Percentiles rank a stretch among this genome's conserved stretches.
These are phyloP conservation scores for Solanum habrochaites DNA, from an alignment of 257 asterid genomes.

Conservation along the genomic window DNA sequence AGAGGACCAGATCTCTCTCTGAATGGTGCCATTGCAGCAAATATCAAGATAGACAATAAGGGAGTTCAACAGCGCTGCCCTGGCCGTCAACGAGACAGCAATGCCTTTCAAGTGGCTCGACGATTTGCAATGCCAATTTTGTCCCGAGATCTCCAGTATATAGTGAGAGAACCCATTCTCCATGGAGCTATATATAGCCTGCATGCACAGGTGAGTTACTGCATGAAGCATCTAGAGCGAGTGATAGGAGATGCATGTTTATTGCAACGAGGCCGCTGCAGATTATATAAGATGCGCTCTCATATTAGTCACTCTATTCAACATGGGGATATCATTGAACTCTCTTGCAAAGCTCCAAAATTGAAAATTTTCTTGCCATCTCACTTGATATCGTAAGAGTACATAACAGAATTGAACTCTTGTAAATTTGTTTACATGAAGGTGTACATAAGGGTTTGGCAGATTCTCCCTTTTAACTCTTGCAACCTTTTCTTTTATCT, in stretches of 20 bases:
- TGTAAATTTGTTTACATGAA: neutral
- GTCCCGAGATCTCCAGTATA: constrained; percentile 76
- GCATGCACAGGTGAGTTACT: constrained; percentile 48
- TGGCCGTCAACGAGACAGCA: constrained; percentile 96
- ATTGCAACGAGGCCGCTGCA: constrained; percentile 53
- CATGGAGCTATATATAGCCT: constrained; percentile 15
- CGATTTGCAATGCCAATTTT: constrained; percentile 57
- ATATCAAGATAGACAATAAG: no score
- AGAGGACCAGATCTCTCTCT: constrained; percentile 20
- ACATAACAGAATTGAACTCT: neutral
- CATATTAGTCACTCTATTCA: constrained; percentile 46
- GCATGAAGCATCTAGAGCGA: constrained; percentile 37
- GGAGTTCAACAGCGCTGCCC: constrained; percentile 96
- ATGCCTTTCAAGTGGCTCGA: constrained; percentile 89
- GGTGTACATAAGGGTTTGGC: neutral
- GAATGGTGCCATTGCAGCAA: constrained; percentile 60
- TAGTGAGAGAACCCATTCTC: constrained; percentile 89
- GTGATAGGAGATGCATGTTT: constrained; percentile 67
- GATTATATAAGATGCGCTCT: constrained; percentile 71
- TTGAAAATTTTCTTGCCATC: constrained; percentile 58
- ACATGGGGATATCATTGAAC: constrained; percentile 64
- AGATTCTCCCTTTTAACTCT: neutral
- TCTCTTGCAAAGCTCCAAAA: constrained; percentile 58
- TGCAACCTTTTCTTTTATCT: neutral
- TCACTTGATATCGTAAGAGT: constrained; percentile 15